Conservation (phyloP, 2,329 filamentous ascomycete species). For the Penicillium sp. region DNA sequence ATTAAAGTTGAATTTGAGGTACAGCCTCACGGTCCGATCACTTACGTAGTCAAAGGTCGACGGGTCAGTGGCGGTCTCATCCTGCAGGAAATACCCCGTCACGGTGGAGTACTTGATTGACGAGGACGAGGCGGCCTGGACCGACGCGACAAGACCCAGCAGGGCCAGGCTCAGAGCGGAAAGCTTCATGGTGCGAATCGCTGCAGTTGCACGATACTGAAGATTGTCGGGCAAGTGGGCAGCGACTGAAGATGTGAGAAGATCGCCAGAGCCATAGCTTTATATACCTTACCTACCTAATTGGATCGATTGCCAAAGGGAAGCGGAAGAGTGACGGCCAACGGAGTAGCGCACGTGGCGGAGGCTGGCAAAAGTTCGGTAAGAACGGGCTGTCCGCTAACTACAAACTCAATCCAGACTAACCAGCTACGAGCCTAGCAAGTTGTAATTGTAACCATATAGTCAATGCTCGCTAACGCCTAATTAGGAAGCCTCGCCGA, state of each 20-base stretch:
- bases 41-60: conserved; percentile 52
- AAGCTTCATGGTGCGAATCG: conserved; percentile 45
- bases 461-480: not conserved
- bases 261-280: conserved; percentile 17
- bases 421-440: not conserved
- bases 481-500: not conserved
- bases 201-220: not conserved
- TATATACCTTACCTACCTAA: conserved; percentile 9
- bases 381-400: not conserved
- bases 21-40: not conserved
- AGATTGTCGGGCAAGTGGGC: not conserved
- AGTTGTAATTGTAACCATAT: not conserved
- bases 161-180: conserved; percentile 76
- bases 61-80: conserved; percentile 49
- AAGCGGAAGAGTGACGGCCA: conserved; percentile 11
- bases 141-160: conserved; percentile 72
- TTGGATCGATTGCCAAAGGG: not conserved
- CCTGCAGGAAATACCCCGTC: conserved; percentile 53
- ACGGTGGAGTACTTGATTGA: conserved; percentile 44
- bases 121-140: conserved; percentile 39
- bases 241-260: conserved; percentile 1
- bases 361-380: not conserved
- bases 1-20: not conserved
- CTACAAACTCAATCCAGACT: not conserved
- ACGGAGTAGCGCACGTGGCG: conserved; percentile 21